Evolutionary conservation across 805 yeast genomes (phyloP).

Genomic region (Ogataea chonburiensis): DNA sequence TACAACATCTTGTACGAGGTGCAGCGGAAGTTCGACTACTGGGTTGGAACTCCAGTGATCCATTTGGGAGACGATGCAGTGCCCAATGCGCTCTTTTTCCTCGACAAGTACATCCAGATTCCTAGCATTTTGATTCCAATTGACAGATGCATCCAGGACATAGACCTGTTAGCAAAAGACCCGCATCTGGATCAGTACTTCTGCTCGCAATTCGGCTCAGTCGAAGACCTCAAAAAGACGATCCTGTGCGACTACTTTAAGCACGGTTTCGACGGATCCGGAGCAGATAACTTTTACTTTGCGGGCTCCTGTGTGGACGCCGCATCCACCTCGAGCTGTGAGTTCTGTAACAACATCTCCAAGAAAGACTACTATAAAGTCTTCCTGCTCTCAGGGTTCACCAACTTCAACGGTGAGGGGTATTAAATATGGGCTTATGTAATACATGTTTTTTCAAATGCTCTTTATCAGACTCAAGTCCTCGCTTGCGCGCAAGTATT

Average conservation of each 20-base stretch:
- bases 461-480: conserved; percentile 2
- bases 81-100: conserved; percentile 76
- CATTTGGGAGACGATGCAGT: conserved; percentile 84
- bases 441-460: conserved; percentile 1
- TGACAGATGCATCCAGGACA: conserved; percentile 53
- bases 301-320: conserved; percentile 88
- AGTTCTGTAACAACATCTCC: conserved; percentile 69
- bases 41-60: conserved; percentile 81
- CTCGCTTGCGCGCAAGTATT: conserved; percentile 14
- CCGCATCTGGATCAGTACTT: conserved; percentile 49
- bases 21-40: conserved; percentile 56
- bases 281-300: conserved; percentile 80
- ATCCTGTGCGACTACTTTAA: conserved; percentile 52
- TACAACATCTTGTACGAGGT: conserved; percentile 65
- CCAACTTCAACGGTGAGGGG: conserved; percentile 78
- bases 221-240: conserved; percentile 49
- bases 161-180: conserved; percentile 53
- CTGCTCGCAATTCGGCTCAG: conserved; percentile 54
- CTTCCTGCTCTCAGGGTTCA: conserved; percentile 66
- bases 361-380: conserved; percentile 62
- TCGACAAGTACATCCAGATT: conserved; percentile 78
- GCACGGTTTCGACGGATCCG: conserved; percentile 73
- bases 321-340: conserved; percentile 78
- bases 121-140: conserved; percentile 76
- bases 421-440: conserved; percentile 35